Percentiles rank a stretch among this genome's conserved stretches.
Conservation (phyloP, 2,329 filamentous ascomycete species). For the Dactylonectria estremocensis region DNA sequence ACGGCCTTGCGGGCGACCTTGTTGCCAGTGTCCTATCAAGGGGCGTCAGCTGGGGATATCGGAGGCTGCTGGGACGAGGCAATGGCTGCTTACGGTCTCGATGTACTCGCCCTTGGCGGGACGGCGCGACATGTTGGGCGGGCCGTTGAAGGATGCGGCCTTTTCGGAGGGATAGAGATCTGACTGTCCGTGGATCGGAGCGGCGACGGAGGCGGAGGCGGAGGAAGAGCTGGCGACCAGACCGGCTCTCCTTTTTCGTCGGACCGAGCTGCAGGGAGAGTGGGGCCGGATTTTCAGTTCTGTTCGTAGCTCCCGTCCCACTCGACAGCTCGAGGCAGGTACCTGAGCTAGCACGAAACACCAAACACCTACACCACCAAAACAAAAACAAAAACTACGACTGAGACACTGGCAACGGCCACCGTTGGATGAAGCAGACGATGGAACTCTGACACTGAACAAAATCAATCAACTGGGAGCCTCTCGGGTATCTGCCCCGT, state of each 20-base stretch:
- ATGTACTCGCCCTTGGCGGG: constrained; percentile 93
- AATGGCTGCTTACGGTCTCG: constrained; percentile 78
- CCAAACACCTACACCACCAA: not conserved
- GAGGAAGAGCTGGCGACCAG: not conserved
- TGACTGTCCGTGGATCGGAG: constrained; percentile 4
- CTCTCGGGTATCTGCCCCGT: not conserved
- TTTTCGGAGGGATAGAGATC: not conserved
- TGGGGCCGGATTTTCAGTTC: not conserved
- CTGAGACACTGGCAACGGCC: no score
- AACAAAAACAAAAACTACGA: not conserved
- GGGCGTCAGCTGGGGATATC: constrained; percentile 25
- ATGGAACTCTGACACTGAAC: not conserved
- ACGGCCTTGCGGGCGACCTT: constrained; percentile 94
- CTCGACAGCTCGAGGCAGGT: not conserved
- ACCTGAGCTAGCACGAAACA: no score
- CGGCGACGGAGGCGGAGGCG: constrained; percentile 32
- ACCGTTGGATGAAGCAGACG: not conserved
- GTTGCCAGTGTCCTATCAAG: constrained; percentile 89
- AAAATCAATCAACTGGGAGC: not conserved
- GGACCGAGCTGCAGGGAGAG: not conserved
- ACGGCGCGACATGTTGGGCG: constrained; percentile 78
- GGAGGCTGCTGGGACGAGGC: not conserved
- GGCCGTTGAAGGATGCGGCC: constrained; percentile 12
- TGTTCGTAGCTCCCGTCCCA: not conserved
- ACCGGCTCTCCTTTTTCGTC: not conserved